Evolutionary conservation across 495 filamentous ascomycete species (phyloP).

Genomic region (Cryomyces antarcticus): DNA sequence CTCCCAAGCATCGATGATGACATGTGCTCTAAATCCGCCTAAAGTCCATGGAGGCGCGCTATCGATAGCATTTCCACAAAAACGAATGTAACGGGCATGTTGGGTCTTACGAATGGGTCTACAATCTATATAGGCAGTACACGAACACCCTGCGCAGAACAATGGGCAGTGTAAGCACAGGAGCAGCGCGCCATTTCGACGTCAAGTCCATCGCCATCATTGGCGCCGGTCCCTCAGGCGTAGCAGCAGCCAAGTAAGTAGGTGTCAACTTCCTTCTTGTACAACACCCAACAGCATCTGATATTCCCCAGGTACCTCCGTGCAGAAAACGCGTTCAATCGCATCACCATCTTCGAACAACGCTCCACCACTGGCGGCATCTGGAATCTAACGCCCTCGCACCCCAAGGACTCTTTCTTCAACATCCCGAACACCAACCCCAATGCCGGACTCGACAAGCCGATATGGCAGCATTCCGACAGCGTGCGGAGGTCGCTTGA

Average conservation of each 20-base stretch:
- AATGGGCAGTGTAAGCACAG: not conserved
- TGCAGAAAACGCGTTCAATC: constrained; percentile 49
- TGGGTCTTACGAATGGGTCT: too few species aligned
- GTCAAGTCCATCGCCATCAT: constrained; percentile 41
- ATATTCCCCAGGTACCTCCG: constrained; percentile 37
- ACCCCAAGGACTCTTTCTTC: constrained; percentile 6
- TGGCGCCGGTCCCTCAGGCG: constrained; percentile 49
- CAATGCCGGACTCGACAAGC: constrained; percentile 6
- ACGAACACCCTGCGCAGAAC: not conserved
- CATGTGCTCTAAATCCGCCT: too few species aligned
- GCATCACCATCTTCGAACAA: constrained; percentile 67
- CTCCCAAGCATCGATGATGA: too few species aligned
- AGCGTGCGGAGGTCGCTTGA: not conserved
- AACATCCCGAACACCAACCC: constrained; percentile 21
- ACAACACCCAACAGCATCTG: not conserved
- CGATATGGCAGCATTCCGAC: constrained; percentile 8
- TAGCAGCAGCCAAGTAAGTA: constrained; percentile 38
- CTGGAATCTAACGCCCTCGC: constrained; percentile 49
- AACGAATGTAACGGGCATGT: too few species aligned
- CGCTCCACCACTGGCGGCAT: constrained; percentile 52
- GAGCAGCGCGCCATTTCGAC: not conserved
- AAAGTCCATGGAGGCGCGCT: too few species aligned
- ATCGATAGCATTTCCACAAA: too few species aligned
- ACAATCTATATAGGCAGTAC: too few species aligned
- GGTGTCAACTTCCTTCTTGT: not conserved